Evolutionary conservation across 2,329 filamentous ascomycete genomes (phyloP).

Genomic region (Cladosporium cucumerinum): DNA sequence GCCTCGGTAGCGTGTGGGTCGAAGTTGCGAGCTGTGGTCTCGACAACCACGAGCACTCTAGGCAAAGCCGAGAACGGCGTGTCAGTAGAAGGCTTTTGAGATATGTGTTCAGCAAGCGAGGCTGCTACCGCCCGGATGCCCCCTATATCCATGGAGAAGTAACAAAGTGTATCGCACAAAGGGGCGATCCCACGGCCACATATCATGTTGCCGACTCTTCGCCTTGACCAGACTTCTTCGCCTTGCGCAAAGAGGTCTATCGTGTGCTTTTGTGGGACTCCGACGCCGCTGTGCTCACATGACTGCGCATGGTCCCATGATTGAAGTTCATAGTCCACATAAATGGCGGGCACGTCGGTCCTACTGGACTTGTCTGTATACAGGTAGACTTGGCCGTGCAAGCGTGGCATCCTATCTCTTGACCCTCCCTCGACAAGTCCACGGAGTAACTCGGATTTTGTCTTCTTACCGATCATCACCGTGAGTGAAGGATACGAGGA

Average conservation of each 20-base stretch:
- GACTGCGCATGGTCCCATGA: not conserved
- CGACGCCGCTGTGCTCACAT: not conserved
- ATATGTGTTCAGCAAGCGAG: constrained; percentile 24
- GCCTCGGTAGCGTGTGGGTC: constrained; percentile 17
- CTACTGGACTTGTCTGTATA: not conserved
- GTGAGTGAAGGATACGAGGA: constrained; percentile 4
- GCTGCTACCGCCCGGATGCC: constrained; percentile 25
- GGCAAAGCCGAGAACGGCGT: constrained; percentile 22
- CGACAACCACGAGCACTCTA: constrained; percentile 26
- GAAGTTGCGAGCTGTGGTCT: constrained; percentile 25
- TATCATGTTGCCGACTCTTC: constrained; percentile 20
- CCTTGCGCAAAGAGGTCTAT: constrained; percentile 11
- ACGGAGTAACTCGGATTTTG: not conserved
- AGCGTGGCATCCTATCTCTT: not conserved
- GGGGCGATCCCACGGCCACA: constrained; percentile 23
- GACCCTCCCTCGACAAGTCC: not conserved
- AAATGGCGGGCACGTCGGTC: not conserved
- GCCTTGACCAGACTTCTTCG: constrained; percentile 7
- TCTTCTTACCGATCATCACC: constrained; percentile 2
- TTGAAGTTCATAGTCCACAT: not conserved
- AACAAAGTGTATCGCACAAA: constrained; percentile 27
- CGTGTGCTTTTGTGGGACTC: constrained; percentile 30
- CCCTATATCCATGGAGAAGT: constrained; percentile 30
- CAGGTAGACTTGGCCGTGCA: constrained; percentile 7
- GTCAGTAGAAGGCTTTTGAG: constrained; percentile 13